Base-by-base conservation (phyloP, 1,284 basidiomycete genomes). In the Melampsora americana region DNA sequence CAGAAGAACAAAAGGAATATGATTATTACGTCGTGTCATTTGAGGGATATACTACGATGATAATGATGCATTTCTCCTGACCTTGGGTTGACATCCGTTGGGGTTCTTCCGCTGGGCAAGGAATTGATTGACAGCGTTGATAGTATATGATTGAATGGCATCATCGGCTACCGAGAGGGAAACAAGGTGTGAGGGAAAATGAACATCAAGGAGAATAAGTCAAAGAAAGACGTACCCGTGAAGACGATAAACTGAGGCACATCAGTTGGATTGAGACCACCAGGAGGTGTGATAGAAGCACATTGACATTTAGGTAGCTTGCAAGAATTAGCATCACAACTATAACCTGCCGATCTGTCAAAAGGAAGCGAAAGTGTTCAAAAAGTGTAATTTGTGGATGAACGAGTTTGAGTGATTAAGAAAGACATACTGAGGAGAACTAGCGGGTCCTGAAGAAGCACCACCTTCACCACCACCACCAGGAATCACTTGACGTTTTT, bases 101-200 rank as follows among this genome's bases (percentile, higher is more conserved):
- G 91, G 91, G 80, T 92, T 92, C 82, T 87, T 87, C 71, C 91
- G 88, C 7, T 90, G 87, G 4, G 87, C 89, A 60, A 92, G 86
- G 84, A 92, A 90, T 80, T 90, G 88, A 81, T 83, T 80, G 66
- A 84, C 77, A 12, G 82, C 82, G 39, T 83, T 81, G 78, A 81
- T 79, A 23, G 83, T 83, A 79, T 83, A 83, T 11, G 80, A 78
- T 71, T 81, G 81, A n/a, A 82, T 76, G 48, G 80, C 77, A 48
- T 66, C 72, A 78, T 76, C 64, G 26, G 61, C 69, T 62, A 66
- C 5, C 32, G 16, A n/a, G 89, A 90, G 83, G 90, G 91, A 18
- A 87, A 87, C 81, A 91, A 90, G 50, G 83, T 78, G 84, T 83
- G 39, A 9, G 78, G 78, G 76, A 78, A 78, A 59, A n/a, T 6